Percentiles rank a stretch among this genome's conserved stretches.
phyloP scores from a whole-genome alignment of 2,329 filamentous ascomycete genomes.

The Aspergillus sergii region DNA sequence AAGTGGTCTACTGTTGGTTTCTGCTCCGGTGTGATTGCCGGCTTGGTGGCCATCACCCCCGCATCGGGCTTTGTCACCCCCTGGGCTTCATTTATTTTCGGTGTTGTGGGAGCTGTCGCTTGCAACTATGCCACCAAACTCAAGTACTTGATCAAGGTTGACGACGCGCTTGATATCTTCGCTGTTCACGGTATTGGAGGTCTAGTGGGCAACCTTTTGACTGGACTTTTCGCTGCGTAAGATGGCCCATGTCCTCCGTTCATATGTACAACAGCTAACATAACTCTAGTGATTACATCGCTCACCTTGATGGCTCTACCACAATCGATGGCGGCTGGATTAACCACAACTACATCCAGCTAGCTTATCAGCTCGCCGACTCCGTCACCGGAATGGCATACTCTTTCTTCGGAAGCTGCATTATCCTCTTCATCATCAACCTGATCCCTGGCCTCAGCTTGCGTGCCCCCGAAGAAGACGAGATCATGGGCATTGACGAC shows the following conservation, averaged over 20 bases:
- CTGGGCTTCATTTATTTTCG: slow-evolving; percentile 81
- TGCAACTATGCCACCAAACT: slow-evolving; percentile 92
- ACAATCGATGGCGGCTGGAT: slow-evolving; percentile 77
- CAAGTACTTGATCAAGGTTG: slow-evolving; percentile 78
- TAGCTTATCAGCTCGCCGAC: slow-evolving; percentile 82
- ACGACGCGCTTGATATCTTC: slow-evolving; percentile 88
- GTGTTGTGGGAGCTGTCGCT: slow-evolving; percentile 71
- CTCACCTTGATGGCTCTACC: slow-evolving; percentile 71
- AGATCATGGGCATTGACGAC: slow-evolving; percentile 84
- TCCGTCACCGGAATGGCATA: slow-evolving; percentile 75
- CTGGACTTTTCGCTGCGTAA: slow-evolving; percentile 78
- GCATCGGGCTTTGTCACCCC: slow-evolving; percentile 83
- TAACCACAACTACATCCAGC: slow-evolving; percentile 80
- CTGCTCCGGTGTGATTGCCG: slow-evolving; percentile 86
- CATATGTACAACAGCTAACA: slow-evolving; percentile 15
- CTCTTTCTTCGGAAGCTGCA: slow-evolving; percentile 74
- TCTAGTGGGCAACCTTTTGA: slow-evolving; percentile 76
- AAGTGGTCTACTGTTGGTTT: slow-evolving; percentile 95
- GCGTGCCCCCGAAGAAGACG: slow-evolving; percentile 74
- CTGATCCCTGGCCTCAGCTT: slow-evolving; percentile 75
- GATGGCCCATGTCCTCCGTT: slow-evolving; percentile 24
- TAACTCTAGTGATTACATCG: slow-evolving; percentile 69
- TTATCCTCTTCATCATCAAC: slow-evolving; percentile 81
- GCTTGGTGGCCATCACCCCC: slow-evolving; percentile 84
- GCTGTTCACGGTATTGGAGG: slow-evolving; percentile 80